These are phyloP conservation scores for Rhizopus microsporus DNA, from an alignment of 371 early-diverging fungal genomes.

Conservation along the genomic window DNA sequence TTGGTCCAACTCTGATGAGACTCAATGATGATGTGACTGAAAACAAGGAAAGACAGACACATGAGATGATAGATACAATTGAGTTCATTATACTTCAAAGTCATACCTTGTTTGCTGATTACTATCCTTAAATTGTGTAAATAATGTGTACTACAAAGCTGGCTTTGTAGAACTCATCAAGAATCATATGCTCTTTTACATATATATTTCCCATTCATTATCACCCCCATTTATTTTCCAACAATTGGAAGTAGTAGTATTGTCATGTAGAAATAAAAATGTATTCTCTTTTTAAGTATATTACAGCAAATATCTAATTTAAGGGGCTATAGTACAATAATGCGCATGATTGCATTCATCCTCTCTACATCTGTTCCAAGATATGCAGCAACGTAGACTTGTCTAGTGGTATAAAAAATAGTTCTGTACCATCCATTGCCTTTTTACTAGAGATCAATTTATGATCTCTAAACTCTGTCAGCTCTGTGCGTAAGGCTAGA, in stretches of 20 bases:
- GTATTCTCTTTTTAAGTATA: no score
- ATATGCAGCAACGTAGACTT: conserved; percentile 59
- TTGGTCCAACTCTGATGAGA: conserved; percentile 87
- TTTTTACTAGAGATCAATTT: conserved; percentile 73
- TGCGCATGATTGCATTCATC: neutral
- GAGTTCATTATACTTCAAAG: conserved; percentile 25
- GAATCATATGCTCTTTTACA: no score
- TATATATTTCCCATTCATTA: neutral
- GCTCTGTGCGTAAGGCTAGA: conserved; percentile 77
- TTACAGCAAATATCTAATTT: no score
- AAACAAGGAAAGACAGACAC: conserved; percentile 26
- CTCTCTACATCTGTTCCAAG: conserved; percentile 55
- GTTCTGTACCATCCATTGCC: conserved; percentile 74
- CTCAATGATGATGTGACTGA: conserved; percentile 9
- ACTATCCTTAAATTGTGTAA: conserved; percentile 2
- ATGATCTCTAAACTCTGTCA: conserved; percentile 93
- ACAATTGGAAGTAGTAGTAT: conserved; percentile 3
- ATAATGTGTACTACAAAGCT: neutral
- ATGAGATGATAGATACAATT: conserved; percentile 23
- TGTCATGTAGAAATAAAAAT: no score
- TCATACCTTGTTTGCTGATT: conserved; percentile 28
- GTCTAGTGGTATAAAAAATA: conserved; percentile 81
- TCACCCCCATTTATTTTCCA: neutral
- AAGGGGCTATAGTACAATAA: no score
- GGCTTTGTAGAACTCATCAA: neutral